Conservation (phyloP, 768 basidiomycete species). For the Rhizopogon salebrosus region DNA sequence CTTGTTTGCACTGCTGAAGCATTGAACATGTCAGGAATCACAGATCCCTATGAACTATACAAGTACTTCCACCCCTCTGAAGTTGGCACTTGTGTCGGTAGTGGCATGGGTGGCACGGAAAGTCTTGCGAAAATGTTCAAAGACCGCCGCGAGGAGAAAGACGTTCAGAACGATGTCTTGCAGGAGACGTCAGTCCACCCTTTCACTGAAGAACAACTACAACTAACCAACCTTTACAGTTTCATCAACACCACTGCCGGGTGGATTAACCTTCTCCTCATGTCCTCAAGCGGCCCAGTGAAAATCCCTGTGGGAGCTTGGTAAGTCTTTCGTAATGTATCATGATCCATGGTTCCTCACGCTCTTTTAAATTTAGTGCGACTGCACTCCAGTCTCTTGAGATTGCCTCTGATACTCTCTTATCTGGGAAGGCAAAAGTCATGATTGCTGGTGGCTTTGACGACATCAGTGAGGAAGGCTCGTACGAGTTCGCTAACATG, state of each 20-base stretch:
- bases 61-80: conserved; percentile 95
- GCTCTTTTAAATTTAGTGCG: conserved; percentile 46
- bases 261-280: conserved; percentile 91
- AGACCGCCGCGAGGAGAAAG: conserved; percentile 95
- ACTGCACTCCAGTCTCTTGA: conserved; percentile 97
- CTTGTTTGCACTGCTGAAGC: conserved; percentile 93
- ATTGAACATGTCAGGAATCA: conserved; percentile 93
- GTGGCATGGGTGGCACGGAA: conserved; percentile 95
- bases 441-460: conserved; percentile 99
- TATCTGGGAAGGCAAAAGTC: conserved; percentile 95
- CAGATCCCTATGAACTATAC: conserved; percentile 97
- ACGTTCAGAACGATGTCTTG: conserved; percentile 96
- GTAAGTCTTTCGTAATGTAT: conserved; percentile 37
- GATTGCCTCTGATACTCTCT: conserved; percentile 93
- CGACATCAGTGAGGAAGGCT: conserved; percentile 96
- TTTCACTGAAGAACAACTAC: neutral
- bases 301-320: conserved; percentile 99
- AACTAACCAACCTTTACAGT: conserved; percentile 32
- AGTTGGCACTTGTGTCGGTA: conserved; percentile 89
- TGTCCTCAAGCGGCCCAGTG: conserved; percentile 96
- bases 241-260: conserved; percentile 99
- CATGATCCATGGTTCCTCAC: neutral
- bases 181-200: conserved; percentile 82
- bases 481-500: conserved; percentile 99
- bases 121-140: conserved; percentile 97